Percentiles rank a stretch among this genome's conserved stretches.
Conservation (phyloP, 2,329 filamentous ascomycete species). For the Ascochyta pisi region DNA sequence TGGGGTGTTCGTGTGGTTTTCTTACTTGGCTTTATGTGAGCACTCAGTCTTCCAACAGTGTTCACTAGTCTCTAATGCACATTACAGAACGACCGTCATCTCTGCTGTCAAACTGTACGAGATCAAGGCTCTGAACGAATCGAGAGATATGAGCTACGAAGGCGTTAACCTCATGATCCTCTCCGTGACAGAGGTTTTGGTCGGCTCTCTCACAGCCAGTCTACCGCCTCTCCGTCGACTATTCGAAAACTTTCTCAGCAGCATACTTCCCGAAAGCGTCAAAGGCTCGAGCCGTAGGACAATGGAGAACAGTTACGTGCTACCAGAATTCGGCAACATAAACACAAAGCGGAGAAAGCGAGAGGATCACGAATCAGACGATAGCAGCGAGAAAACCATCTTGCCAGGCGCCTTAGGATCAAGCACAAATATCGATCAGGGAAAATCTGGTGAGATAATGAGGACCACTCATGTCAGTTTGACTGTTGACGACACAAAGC, state of each 20-base stretch:
- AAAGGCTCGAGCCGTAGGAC: not conserved
- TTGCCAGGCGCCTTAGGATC: not conserved
- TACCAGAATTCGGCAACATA: not conserved
- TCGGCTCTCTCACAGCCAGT: conserved; percentile 13
- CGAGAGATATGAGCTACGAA: conserved; percentile 7
- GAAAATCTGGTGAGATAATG: conserved; percentile 8
- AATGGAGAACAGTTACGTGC: not conserved
- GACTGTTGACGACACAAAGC: not conserved
- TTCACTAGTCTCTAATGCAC: not conserved
- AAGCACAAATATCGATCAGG: not conserved
- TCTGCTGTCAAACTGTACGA: conserved; percentile 20
- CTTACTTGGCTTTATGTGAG: conserved; percentile 16
- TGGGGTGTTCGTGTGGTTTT: conserved; percentile 19
- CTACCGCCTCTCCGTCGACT: conserved; percentile 19
- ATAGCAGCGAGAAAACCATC: conserved; percentile 15
- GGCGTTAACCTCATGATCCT: conserved; percentile 13
- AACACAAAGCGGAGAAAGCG: conserved; percentile 2
- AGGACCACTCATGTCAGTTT: conserved; percentile 14
- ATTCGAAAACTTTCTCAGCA: conserved; percentile 13
- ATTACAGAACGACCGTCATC: conserved; percentile 14
- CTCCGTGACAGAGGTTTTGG: conserved; percentile 14
- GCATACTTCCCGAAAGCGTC: conserved; percentile 10
- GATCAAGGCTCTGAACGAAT: conserved; percentile 8
- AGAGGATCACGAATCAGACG: conserved; percentile 7
- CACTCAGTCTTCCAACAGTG: too few relatives aligned